Percentiles rank a stretch among this genome's conserved stretches.
phyloP scores from a whole-genome alignment of 2,329 filamentous ascomycete species.

The Geosmithia putterillii region DNA sequence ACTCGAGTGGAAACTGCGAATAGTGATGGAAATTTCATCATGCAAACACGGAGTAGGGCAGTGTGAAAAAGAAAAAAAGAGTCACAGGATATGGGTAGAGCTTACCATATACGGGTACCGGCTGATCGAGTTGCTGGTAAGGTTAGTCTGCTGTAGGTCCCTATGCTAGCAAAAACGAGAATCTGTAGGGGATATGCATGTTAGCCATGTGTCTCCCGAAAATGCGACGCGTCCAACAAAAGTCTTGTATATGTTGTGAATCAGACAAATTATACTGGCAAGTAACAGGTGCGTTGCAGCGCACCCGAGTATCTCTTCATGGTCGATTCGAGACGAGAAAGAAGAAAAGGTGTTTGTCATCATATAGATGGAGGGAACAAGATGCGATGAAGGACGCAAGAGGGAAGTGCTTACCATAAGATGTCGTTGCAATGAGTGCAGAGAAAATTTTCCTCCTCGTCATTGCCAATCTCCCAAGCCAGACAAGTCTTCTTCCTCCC shows the following conservation, averaged over 20 bases:
- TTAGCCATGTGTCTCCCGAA: not conserved
- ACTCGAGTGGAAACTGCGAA: conserved; percentile 87
- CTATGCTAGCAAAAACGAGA: not conserved
- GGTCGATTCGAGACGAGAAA: conserved; percentile 74
- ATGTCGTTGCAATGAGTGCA: not conserved
- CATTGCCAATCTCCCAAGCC: not conserved
- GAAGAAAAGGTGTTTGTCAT: conserved; percentile 72
- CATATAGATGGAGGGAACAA: conserved; percentile 29
- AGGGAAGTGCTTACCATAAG: conserved; percentile 1
- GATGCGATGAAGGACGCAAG: conserved; percentile 2
- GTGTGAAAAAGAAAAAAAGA: conserved; percentile 6
- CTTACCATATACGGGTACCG: conserved; percentile 3
- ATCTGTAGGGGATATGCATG: not conserved
- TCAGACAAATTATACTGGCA: conserved; percentile 84
- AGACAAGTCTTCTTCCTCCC: not conserved
- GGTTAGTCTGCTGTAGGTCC: not conserved
- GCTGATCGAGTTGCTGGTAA: not conserved
- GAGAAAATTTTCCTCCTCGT: not conserved
- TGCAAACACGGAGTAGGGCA: conserved; percentile 13
- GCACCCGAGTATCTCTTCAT: conserved; percentile 66
- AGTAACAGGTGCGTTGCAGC: conserved; percentile 62
- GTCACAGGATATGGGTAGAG: too few species aligned
- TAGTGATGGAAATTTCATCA: conserved; percentile 67
- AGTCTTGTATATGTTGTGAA: conserved; percentile 7
- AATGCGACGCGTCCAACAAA: conserved; percentile 2